Evolutionary conservation across 257 asterid genomes (phyloP), one percentile per base, ranked within the genome.

Genomic region (Paulownia fortunei): DNA sequence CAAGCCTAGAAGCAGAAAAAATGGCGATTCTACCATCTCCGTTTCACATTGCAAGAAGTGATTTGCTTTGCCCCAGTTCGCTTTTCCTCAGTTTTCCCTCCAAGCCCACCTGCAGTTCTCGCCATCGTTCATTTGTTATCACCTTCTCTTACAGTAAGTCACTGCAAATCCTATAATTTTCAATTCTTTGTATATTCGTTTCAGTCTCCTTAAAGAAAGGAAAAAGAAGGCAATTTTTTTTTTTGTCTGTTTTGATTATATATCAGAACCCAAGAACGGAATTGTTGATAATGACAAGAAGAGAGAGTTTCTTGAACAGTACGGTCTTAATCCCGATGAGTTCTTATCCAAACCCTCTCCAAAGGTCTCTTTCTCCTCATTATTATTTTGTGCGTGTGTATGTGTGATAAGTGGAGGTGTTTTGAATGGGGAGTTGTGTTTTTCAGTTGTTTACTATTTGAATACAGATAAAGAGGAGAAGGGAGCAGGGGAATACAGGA

Each of bases 251-350:
- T 73, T 77, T 52, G 58, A 16, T 58, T 27, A 36, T 19, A 34
- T 64, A 1, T 59, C 89, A 96, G 99, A 88, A 82, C 82, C 96
- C 58, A 87, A 75, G 61, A 86, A 70, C 47, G 93, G 82, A 74
- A 46, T 30, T 11, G 74, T 82, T 1, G 79, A 83, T 61, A 67
- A 70, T 69, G 94, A 89, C 32, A 68, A 85, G 83, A 87, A 87
- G 67, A 85, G 97, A 34, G 92, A 92, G 83, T 79, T 90, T 39
- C 89, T 96, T 59, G 94, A 96, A 79, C 86, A 75, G 61, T 92
- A 89, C 77, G 98, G 98, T 62, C 84, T 93, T 26, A 84, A 93
- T 83, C 97, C 94, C 2, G 97, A 93, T 64, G 92, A 86, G 13
- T 86, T 41, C 81, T 87, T 90, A 52, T 80, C 97, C 65, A 86